These are phyloP conservation scores for Tricholoma matsutake DNA, from an alignment of 768 basidiomycete genomes.

Conservation along the genomic window DNA sequence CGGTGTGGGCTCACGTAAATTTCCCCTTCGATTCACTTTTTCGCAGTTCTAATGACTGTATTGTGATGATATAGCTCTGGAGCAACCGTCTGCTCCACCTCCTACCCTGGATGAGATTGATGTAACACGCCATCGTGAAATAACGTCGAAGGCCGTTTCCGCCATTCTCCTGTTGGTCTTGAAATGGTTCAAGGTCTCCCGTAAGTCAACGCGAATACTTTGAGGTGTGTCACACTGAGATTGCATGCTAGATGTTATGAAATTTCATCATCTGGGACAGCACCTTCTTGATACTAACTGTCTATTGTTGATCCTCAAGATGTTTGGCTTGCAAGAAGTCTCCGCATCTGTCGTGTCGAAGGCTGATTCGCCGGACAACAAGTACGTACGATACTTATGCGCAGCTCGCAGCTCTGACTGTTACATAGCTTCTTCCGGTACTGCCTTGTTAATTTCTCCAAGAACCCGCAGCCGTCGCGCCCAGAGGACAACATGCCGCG, in stretches of 20 bases:
- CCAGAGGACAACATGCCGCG: slow-evolving; percentile 68
- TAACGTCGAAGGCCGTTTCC: slow-evolving; percentile 95
- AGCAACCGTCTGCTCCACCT: slow-evolving; percentile 60
- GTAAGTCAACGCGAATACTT: slow-evolving; percentile 45
- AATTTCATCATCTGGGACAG: slow-evolving; percentile 97
- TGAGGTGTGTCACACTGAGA: neutral
- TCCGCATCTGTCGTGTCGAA: slow-evolving; percentile 79
- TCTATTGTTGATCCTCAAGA: slow-evolving; percentile 88
- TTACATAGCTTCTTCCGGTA: slow-evolving; percentile 88
- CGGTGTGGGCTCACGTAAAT: slow-evolving; percentile 62
- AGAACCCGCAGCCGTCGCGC: slow-evolving; percentile 51
- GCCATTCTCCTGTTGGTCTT: slow-evolving; percentile 86
- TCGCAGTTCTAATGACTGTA: slow-evolving; percentile 3
- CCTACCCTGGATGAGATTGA: slow-evolving; percentile 90
- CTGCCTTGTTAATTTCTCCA: slow-evolving; percentile 78
- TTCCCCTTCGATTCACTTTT: slow-evolving; percentile 3
- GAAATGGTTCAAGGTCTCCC: slow-evolving; percentile 99
- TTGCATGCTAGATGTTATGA: slow-evolving; percentile 77
- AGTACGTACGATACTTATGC: slow-evolving; percentile 42
- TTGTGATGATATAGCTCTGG: slow-evolving; percentile 42
- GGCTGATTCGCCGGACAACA: slow-evolving; percentile 83
- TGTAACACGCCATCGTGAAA: slow-evolving; percentile 91
- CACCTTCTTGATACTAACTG: slow-evolving; percentile 94
- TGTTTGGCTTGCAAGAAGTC: slow-evolving; percentile 97
- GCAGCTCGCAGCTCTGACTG: slow-evolving; percentile 5